phyloP scores from a whole-genome alignment of 2,329 filamentous ascomycete genomes.

The Epichloe hybrida region DNA sequence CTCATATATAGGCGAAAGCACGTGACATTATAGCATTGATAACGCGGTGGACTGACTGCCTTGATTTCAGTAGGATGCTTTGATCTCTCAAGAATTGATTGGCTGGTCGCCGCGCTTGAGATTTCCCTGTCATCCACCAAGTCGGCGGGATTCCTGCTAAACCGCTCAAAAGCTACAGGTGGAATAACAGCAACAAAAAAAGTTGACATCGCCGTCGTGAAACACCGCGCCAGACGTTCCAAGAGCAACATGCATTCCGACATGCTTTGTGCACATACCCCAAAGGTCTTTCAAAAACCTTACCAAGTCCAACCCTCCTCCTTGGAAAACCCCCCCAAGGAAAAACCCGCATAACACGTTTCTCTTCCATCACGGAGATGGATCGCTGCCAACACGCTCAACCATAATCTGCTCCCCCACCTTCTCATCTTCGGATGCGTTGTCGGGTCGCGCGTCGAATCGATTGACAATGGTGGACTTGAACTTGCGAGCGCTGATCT shows the following conservation, averaged over 20 bases:
- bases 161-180: neutral
- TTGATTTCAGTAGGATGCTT: no score
- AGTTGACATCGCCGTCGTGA: neutral
- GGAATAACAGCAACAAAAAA: neutral
- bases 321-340: rapidly evolving
- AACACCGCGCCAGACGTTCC: neutral
- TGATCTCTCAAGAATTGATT: no score
- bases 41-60: no score
- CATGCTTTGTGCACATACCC: neutral
- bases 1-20: no score
- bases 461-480: conserved; percentile 17
- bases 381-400: conserved; percentile 7
- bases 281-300: no score
- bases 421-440: conserved; percentile 11
- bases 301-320: no score
- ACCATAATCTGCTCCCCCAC: conserved; percentile 5
- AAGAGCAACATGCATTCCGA: neutral
- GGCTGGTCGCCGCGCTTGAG: neutral
- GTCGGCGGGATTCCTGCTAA: neutral
- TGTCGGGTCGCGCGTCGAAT: conserved; percentile 10
- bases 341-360: neutral
- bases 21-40: no score
- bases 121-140: neutral
- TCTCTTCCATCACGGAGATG: neutral
- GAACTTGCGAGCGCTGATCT: conserved; percentile 29